Base-by-base conservation (phyloP, 2,329 filamentous ascomycete species). In the Truncatella angustata region DNA sequence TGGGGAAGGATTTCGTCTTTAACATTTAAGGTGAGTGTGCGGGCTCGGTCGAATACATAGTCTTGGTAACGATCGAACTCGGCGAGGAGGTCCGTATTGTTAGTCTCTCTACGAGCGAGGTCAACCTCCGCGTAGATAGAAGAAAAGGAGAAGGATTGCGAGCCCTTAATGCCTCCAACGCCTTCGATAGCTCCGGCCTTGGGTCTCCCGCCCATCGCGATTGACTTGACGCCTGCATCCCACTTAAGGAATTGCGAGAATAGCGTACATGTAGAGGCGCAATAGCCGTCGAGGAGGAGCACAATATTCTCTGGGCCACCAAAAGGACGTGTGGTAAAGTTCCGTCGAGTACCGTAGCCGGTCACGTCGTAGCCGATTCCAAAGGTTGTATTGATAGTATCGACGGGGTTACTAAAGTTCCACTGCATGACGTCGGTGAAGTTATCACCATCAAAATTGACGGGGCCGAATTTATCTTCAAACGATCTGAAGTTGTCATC, bases 221-320 rank as follows among this genome's bases (percentile, higher is more conserved):
- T 72, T 42, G 76, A 76, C 57, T 76, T 77, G 1, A 84, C 75
- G 14, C 77, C 75, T 18, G 68, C 71, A 53, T 74, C 70, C 47
- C 69, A 65, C 16, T 74, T 73, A 72, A 83, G 75, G 18, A 81
- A 70, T 50, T 81, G 76, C 14, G 71, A 70, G 64, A 84, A 81
- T 35, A 80, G 68, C 28, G 78, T 75, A 60, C 81, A 84, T 5
- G 81, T 81, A 0, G 78, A 82, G 5, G 72, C 74, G 58, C 81
- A 84, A 56, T 73, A 73, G 23, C 80, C 80, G 53, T 82, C 77
- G 3, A 72, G 73, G 52, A 77, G 64, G 21, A 70, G 54, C n/a
- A 68, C 56, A 46, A 72, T 67, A 34, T 70, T 58, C 40, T 69
- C 60, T 2, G 80, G 65, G n/a, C 63, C 52, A 9, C 63, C 56